phyloP scores from a whole-genome alignment of 345 rosid genomes.

The Cardamine chenopodiifolia region DNA sequence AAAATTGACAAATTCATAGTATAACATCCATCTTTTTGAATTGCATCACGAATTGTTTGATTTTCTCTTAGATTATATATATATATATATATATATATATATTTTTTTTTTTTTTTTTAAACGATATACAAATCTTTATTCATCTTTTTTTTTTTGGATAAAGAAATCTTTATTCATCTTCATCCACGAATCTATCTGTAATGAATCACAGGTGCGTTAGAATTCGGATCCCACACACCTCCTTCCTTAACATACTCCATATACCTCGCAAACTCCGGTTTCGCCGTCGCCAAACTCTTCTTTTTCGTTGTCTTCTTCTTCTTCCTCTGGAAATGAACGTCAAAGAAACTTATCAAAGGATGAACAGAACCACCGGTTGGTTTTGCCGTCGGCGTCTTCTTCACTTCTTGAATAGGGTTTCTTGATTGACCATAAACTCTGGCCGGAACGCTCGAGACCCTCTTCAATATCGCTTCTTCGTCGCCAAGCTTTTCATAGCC shows the following conservation, averaged over 20 bases:
- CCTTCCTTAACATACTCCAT: conserved; percentile 73
- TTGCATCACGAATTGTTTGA: background rate
- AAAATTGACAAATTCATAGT: conserved; percentile 17
- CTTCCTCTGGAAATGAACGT: conserved; percentile 36
- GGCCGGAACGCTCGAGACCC: conserved; percentile 53
- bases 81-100: no score
- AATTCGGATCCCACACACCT: conserved; percentile 65
- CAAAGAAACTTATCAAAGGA: conserved; percentile 66
- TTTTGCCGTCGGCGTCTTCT: conserved; percentile 38
- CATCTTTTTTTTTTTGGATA: background rate
- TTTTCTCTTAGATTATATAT: conserved; percentile 18
- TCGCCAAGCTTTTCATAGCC: conserved; percentile 59
- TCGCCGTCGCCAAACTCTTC: conserved; percentile 64
- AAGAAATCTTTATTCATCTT: conserved; percentile 2
- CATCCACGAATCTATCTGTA: conserved; percentile 40
- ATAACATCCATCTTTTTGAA: background rate
- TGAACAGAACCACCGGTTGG: conserved; percentile 51
- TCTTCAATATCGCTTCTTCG: conserved; percentile 44
- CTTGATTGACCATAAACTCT: conserved; percentile 38
- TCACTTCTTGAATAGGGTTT: conserved; percentile 25
- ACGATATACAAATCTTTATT: conserved; percentile 27
- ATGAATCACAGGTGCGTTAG: conserved; percentile 60
- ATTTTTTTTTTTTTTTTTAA: no score
- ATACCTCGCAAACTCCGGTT: conserved; percentile 74
- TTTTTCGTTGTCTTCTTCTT: conserved; percentile 30